phyloP scores from a whole-genome alignment of 2,329 filamentous ascomycete genomes.

The Ceratocystis destructans region DNA sequence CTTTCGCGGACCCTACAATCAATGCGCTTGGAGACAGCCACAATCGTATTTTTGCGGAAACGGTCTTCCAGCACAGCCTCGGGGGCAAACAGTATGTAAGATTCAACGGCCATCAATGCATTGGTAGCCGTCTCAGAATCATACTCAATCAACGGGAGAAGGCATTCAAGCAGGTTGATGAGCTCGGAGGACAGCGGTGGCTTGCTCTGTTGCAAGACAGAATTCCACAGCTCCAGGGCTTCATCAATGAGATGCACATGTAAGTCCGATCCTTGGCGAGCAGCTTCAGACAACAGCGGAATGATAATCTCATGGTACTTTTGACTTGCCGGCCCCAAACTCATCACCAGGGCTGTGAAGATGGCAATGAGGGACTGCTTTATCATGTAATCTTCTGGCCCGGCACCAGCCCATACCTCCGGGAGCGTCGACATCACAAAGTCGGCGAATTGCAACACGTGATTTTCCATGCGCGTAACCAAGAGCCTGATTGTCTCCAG shows the following conservation, averaged over 20 bases:
- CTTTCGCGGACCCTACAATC: constrained; percentile 44
- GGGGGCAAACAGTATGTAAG: constrained; percentile 57
- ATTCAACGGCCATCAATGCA: constrained; percentile 52
- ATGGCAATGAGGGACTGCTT: constrained; percentile 87
- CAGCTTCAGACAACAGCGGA: constrained; percentile 67
- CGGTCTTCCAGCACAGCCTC: constrained; percentile 48
- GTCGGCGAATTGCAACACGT: constrained; percentile 56
- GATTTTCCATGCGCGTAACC: constrained; percentile 66
- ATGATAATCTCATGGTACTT: constrained; percentile 69
- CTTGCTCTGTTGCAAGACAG: constrained; percentile 54
- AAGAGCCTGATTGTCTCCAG: constrained; percentile 73
- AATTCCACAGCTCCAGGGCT: constrained; percentile 75
- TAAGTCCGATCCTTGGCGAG: constrained; percentile 60
- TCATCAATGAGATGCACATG: constrained; percentile 82
- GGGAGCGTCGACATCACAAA: constrained; percentile 71
- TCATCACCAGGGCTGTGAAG: constrained; percentile 68
- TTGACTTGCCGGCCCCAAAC: constrained; percentile 65
- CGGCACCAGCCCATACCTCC: constrained; percentile 69
- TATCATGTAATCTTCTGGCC: constrained; percentile 70
- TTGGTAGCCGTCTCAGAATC: constrained; percentile 49
- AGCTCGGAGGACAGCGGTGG: constrained; percentile 48
- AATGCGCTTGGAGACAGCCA: constrained; percentile 36
- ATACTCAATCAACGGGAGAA: constrained; percentile 53
- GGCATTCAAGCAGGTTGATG: constrained; percentile 46
- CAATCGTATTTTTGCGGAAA: constrained; percentile 37